A percentile compares a stretch with the other conserved stretches of the same genome.
Conservation (phyloP, 192 early-diverging fungal genomes). For the Tieghemiomyces parasiticus region DNA sequence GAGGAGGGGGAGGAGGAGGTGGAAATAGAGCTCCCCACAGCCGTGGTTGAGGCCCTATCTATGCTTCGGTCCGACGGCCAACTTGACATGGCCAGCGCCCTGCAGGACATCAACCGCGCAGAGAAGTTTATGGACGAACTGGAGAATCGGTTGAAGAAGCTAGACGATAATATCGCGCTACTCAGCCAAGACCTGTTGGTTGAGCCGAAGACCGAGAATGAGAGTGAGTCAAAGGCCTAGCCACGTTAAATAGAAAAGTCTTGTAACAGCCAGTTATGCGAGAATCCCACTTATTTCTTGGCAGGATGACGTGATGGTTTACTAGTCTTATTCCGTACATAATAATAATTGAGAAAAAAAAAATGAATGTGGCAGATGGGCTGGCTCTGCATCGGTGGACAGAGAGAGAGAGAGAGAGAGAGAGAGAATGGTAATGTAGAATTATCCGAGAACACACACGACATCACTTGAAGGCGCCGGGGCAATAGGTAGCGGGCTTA, state of each 20-base stretch:
- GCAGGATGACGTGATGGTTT: neutral
- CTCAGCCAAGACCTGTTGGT: neutral
- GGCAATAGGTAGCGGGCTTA: neutral
- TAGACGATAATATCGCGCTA: neutral
- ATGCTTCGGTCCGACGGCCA: neutral
- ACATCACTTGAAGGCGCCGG: neutral
- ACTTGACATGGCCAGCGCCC: neutral
- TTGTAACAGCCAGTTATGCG: neutral
- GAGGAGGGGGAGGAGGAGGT: no score
- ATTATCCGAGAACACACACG: neutral
- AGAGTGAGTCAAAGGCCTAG: neutral
- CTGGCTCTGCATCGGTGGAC: no score
- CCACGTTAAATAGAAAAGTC: neutral
- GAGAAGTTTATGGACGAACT: neutral
- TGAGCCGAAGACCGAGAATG: neutral
- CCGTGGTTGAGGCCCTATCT: neutral
- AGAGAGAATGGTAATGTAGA: neutral
- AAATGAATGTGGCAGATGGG: no score
- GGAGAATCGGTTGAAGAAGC: neutral
- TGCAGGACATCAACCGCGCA: conserved; percentile 3
- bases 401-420: neutral
- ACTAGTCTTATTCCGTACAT: neutral
- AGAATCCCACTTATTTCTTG: neutral
- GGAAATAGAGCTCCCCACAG: no score
- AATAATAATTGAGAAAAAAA: no score